Base-by-base conservation (phyloP, 306 rosid species). In the Quercus bicolor region DNA sequence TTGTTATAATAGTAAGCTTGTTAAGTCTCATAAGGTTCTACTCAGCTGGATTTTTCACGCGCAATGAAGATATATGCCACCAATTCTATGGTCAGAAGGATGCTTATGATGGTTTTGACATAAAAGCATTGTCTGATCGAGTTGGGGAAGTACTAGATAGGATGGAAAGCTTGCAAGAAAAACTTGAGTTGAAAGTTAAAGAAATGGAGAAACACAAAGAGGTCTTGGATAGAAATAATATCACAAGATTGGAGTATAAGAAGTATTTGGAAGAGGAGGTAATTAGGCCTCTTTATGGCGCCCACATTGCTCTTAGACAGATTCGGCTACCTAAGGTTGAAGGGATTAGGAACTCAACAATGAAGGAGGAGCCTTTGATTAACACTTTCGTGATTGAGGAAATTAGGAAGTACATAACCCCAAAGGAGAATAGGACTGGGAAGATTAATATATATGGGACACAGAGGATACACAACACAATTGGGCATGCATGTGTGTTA, bases 401-500 rank as follows among this genome's bases (percentile, higher is more conserved):
- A 88, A 91, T 91, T 54, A 83, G 93, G 75, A 96, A 96, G 81
- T 96, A 96, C 26, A 89, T 96, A 68, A 91, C 96, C 71, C 97
- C 99, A 68, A 96, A 91, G 56, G 92, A 90, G 84, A 96, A 80
- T 53, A 85, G 91, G 75, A 73, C 56, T 72, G 88, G 91, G n/a
- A 90, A 89, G 85, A 6, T 85, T 37, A 96, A 87, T 40, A 77
- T 90, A 4, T 90, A 84, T 75, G 93, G 97, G 18, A 75, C 84
- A 5, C 90, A 90, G 19, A 88, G 80, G 68, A 89, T 93, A 68
- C 85, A 81, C 64, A 93, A 95, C 87, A 90, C 98, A 48, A 91
- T 93, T 2, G 99, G 99, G 6, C 99, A 93, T 89, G 90, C 96
- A 0, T 96, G 97, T 84, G 96, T 88, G 70, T 75, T 90, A 79